Percentiles rank a stretch among this genome's conserved stretches.
These are phyloP conservation scores for Funneliformis caledonium DNA, from an alignment of 371 early-diverging fungal genomes.

Conservation along the genomic window DNA sequence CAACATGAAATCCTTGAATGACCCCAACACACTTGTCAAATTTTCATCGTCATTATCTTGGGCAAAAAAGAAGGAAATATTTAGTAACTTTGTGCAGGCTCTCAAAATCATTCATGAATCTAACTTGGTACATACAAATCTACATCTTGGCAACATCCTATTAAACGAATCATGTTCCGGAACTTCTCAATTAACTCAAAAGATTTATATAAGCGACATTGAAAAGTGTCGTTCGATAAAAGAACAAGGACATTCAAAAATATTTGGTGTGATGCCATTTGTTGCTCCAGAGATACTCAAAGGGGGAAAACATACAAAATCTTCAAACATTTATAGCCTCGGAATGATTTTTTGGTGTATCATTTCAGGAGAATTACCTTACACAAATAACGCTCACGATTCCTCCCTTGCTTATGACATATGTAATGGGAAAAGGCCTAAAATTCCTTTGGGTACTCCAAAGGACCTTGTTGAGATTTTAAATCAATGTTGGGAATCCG, in stretches of 20 bases:
- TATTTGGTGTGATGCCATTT: slow-evolving; percentile 15
- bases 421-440: slow-evolving; percentile 5
- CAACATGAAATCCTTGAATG: neutral
- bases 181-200: neutral
- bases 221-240: neutral
- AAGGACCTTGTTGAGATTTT: neutral
- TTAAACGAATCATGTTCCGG: neutral
- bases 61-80: neutral
- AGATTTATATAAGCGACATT: neutral
- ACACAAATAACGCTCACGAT: neutral
- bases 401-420: neutral
- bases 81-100: neutral
- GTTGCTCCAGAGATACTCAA: slow-evolving; percentile 11
- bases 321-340: slow-evolving; percentile 26
- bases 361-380: neutral
- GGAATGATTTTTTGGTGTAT: slow-evolving; percentile 4
- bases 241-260: neutral
- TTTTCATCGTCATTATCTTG: neutral
- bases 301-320: neutral
- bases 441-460: neutral
- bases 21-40: neutral
- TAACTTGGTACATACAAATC: neutral
- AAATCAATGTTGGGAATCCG: slow-evolving; percentile 7
- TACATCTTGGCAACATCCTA: neutral
- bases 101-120: neutral